Conservation (phyloP, 176 grass and related monocot species). For the Carex kokanica region DNA sequence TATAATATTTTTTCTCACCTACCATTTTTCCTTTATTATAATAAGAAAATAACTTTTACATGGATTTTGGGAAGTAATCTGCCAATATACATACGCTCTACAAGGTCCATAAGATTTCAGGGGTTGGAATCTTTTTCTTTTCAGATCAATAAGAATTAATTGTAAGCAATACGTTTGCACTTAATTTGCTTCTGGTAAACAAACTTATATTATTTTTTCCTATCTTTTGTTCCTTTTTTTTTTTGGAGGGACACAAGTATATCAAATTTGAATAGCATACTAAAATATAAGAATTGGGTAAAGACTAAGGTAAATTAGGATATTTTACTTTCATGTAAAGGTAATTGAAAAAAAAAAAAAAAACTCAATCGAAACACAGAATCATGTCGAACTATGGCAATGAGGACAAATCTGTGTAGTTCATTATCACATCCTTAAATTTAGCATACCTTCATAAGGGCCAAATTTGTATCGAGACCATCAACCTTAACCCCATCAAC, state of each 20-base stretch:
- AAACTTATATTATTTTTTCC: background rate
- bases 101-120: background rate
- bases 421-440: background rate
- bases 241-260: background rate
- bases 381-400: background rate
- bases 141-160: background rate
- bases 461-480: slow-evolving; percentile 91
- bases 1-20: background rate
- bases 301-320: background rate
- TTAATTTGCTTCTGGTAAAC: background rate
- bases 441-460: slow-evolving; percentile 85
- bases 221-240: background rate
- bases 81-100: background rate
- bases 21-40: background rate
- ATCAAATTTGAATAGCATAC: background rate
- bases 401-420: background rate
- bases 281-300: background rate
- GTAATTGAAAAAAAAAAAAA: background rate
- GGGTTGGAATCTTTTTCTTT: background rate
- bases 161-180: background rate
- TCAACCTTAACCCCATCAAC: slow-evolving; percentile 97
- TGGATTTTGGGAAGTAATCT: background rate
- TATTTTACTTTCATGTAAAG: background rate
- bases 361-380: background rate
- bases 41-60: background rate